Base-by-base conservation (phyloP, 495 filamentous ascomycete genomes). In the Geoglossum glabrum region DNA sequence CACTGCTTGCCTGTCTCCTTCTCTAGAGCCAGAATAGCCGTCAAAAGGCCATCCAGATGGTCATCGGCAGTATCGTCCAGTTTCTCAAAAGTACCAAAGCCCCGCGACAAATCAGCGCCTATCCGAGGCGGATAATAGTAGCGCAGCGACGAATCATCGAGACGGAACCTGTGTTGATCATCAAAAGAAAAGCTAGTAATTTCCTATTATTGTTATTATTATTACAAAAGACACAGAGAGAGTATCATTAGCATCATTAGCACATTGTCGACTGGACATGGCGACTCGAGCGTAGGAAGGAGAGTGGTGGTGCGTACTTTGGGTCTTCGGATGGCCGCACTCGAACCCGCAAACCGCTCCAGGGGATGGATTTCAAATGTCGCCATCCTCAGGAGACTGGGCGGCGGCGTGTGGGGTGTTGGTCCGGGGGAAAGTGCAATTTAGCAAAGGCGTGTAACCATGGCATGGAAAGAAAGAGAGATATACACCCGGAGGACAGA, bases 141-240 rank as follows among this genome's bases (percentile, higher is more conserved):
- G 50, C 78, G 76, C 40, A 99, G 63, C 0, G 87, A 90, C 13
- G 81, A 79, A 45, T 85, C 81, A 49, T 86, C 87, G 11, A 84
- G 76, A 52, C 72, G 82, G 64, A 85, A 87, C n/a, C 75, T 63
- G 68, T 85, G 93, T 13, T 87, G 67, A 11, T 85, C 74, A 70
- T 96, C 87, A 68, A 88, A 96, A 0, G 90, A 97, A 67, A 96
- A 98, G 66, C 73, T 85, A 1, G 86, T 74, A 55, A 96, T 86
- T 71, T 98, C 92, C 83, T n/a, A n/a, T n/a, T n/a, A n/a, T n/a
- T n/a, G n/a, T n/a, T n/a, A n/a, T n/a, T n/a, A n/a, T n/a, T n/a
- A n/a, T n/a, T 89, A 23, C 25, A 56, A 54, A 33, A 13, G 56
- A 30, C 9, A 56, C 6, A 33, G 28, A 38, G 34, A 23, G 38